Percentiles rank a stretch among this genome's conserved stretches.
Conservation (phyloP, 2,329 filamentous ascomycete genomes). For the Diaporthe sp. region DNA sequence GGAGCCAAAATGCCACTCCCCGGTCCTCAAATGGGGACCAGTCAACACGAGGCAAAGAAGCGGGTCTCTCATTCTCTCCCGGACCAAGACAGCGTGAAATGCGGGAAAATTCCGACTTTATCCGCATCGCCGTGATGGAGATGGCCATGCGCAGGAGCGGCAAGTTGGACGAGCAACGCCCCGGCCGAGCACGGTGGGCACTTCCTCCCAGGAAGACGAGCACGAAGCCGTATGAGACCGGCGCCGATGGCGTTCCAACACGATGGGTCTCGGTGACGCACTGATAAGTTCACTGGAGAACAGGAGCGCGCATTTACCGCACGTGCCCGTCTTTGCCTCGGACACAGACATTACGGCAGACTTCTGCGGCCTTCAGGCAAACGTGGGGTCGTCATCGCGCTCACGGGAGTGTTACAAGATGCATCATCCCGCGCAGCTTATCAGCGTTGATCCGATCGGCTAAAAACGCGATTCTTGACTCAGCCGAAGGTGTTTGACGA, state of each 20-base stretch:
- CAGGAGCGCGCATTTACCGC: background rate
- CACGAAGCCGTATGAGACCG: constrained; percentile 68
- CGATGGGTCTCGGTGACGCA: constrained; percentile 63
- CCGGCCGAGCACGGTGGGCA: constrained; percentile 77
- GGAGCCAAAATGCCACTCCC: constrained; percentile 43
- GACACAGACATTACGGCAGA: background rate
- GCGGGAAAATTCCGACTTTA: constrained; percentile 79
- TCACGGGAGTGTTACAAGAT: background rate
- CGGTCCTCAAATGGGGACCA: constrained; percentile 40
- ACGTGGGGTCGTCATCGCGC: background rate
- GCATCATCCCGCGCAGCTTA: constrained; percentile 7
- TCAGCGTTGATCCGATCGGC: constrained; percentile 6
- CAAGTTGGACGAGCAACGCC: constrained; percentile 75
- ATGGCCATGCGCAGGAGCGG: constrained; percentile 78
- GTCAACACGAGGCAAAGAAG: constrained; percentile 47
- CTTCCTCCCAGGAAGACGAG: constrained; percentile 74
- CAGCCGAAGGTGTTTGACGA: background rate
- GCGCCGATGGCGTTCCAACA: constrained; percentile 70
- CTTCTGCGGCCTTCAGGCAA: background rate
- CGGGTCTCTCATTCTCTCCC: constrained; percentile 55
- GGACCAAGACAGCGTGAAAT: constrained; percentile 74
- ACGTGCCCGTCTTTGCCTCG: background rate
- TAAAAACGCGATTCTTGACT: background rate
- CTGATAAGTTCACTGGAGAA: background rate
- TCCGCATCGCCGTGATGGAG: constrained; percentile 79